A percentile compares a stretch with the other conserved stretches of the same genome.
Conservation (phyloP, 352 stramenopile genomes). For the Aphanomyces stellatus region DNA sequence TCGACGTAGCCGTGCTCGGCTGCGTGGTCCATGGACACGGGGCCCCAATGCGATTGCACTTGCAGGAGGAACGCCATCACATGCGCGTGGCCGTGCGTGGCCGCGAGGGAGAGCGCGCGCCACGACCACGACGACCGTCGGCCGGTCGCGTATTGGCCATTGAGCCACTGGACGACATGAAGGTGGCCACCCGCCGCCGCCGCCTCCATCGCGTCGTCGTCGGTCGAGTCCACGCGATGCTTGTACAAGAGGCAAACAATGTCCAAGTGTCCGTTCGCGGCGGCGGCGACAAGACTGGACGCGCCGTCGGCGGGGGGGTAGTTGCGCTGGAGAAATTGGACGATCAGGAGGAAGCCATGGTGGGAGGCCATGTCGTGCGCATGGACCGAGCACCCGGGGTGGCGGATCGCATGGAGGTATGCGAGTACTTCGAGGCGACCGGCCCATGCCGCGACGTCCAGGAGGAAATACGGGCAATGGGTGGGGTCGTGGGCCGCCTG, state of each 20-base stretch:
- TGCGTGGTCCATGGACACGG: not conserved
- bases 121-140: too few species aligned
- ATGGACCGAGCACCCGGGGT: not conserved
- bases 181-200: conserved; percentile 14
- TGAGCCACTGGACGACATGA: conserved; percentile 20
- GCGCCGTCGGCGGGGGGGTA: not conserved
- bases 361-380: not conserved
- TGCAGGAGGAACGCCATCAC: not conserved
- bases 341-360: conserved; percentile 6
- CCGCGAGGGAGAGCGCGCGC: not conserved
- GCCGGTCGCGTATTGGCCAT: not conserved
- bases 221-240: conserved; percentile 13
- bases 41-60: not conserved
- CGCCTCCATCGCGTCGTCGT: conserved; percentile 18
- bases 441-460: not conserved
- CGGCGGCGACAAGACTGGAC: conserved; percentile 19
- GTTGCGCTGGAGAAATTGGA: conserved; percentile 12
- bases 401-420: not conserved
- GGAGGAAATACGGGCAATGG: not conserved
- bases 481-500: not conserved
- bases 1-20: not conserved
- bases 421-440: not conserved
- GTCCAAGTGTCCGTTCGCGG: conserved; percentile 20
- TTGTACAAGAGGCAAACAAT: conserved; percentile 20
- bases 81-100: not conserved